Evolutionary conservation across 495 filamentous ascomycete species (phyloP), one percentile per base, ranked within the genome.

Genomic region (Penicillium chermesinum): DNA sequence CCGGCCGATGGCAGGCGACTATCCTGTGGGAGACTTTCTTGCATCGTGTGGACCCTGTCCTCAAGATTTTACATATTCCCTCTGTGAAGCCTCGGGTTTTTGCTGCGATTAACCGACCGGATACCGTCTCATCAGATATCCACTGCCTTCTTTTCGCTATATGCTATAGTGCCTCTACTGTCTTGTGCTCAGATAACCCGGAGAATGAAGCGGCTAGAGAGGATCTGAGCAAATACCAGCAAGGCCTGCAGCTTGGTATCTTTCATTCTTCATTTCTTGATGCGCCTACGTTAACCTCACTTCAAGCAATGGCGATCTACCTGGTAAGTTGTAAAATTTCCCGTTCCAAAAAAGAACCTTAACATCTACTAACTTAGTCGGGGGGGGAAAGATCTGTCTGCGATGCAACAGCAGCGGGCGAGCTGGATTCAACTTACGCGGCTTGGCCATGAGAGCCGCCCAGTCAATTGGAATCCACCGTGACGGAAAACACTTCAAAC

Each of bases 381-480:
- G n/a, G n/a, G n/a, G n/a, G n/a, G n/a, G n/a, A n/a, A n/a, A 77
- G 67, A 70, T 62, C 18, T 74, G 69, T 39, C 64, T 69, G 2
- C 70, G 74, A 12, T 66, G 59, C 15, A 61, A 57, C 32, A 71
- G 74, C 44, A 65, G 64, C 12, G 63, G 70, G n/a, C 66, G 73
- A 7, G 69, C 69, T 15, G 61, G 70, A 6, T 77, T 65, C 57
- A 66, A 63, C 1, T 41, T 81, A 9, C 65, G 62, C 0, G 75
- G 73, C 2, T 60, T 78, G 12, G 58, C 70, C 2, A 66, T 76
- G 16, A 69, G 74, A 22, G 59, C 74, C n/a, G 76, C 74, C 2
- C 74, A 74, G 17, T 69, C 65, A 14, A 74, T 77, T 43, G 73
- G 74, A 13, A 59, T 78, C 2, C 74, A 78, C 43, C 65, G 69